These are phyloP conservation scores for Russula compacta DNA, from an alignment of 768 basidiomycete species.

Conservation along the genomic window DNA sequence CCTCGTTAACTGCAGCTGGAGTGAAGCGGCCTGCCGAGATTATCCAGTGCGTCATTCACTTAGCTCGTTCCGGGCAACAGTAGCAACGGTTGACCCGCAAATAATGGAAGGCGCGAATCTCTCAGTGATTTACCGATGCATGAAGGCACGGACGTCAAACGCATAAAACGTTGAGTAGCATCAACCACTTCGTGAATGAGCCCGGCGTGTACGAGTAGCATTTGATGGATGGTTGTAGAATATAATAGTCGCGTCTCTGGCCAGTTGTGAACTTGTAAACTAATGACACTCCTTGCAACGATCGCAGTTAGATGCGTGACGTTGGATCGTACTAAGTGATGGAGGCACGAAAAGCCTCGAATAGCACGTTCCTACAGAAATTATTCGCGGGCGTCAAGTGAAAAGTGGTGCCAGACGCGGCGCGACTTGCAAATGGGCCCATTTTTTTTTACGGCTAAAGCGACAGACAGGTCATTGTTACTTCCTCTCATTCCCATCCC, in stretches of 20 bases:
- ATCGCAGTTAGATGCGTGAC: not conserved
- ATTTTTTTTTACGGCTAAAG: constrained; percentile 5
- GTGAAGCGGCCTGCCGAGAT: constrained; percentile 16
- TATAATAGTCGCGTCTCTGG: not conserved
- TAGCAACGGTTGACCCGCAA: not conserved
- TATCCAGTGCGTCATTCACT: constrained; percentile 4
- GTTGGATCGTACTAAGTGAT: not conserved
- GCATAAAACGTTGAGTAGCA: constrained; percentile 6
- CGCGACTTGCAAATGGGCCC: not conserved
- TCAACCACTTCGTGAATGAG: not conserved
- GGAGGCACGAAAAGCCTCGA: too few species aligned
- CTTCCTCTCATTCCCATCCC: not conserved
- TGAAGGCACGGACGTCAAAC: constrained; percentile 14
- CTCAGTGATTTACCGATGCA: constrained; percentile 9
- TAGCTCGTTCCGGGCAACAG: not conserved
- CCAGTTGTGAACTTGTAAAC: not conserved
- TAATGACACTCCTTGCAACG: not conserved
- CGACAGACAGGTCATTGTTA: not conserved
- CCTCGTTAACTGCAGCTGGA: not conserved
- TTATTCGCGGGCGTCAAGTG: not conserved
- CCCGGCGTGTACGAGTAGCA: not conserved
- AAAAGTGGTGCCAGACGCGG: not conserved
- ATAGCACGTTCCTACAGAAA: too few species aligned
- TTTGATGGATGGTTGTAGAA: not conserved
- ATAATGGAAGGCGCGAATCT: constrained; percentile 1